These are phyloP conservation scores for Xylariaceae sp. DNA, from an alignment of 2,329 filamentous ascomycete genomes.

Conservation along the genomic window DNA sequence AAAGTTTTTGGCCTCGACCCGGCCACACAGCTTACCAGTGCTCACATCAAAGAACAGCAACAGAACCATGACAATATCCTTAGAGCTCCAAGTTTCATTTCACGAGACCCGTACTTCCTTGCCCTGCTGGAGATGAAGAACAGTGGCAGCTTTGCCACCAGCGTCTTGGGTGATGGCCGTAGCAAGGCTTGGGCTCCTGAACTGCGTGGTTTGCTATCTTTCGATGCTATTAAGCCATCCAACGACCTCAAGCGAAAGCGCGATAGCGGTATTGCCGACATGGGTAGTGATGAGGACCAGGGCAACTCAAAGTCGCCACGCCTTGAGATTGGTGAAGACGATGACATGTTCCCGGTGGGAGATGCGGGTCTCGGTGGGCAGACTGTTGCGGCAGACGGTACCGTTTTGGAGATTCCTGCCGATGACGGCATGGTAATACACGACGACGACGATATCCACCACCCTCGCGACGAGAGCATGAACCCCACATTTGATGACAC, in stretches of 20 bases:
- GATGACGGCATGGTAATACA: conserved; percentile 43
- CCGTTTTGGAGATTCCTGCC: conserved; percentile 61
- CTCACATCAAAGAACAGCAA: conserved; percentile 81
- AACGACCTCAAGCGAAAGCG: conserved; percentile 91
- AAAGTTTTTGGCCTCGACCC: conserved; percentile 80
- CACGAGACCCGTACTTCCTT: conserved; percentile 80
- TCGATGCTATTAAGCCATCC: conserved; percentile 72
- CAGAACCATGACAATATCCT: conserved; percentile 82
- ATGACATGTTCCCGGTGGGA: conserved; percentile 46
- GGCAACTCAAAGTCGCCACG: conserved; percentile 65
- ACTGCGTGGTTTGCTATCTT: conserved; percentile 83
- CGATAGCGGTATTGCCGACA: conserved; percentile 78
- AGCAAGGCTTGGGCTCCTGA: conserved; percentile 85
- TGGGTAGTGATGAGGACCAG: conserved; percentile 64
- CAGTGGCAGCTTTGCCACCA: conserved; percentile 83
- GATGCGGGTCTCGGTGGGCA: conserved; percentile 51
- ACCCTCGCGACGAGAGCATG: conserved; percentile 41
- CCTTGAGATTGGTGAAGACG: conserved; percentile 64
- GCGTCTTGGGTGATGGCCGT: conserved; percentile 76
- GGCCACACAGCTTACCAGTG: conserved; percentile 71
- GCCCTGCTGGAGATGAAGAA: conserved; percentile 90
- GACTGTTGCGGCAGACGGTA: conserved; percentile 55
- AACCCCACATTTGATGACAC: conserved; percentile 74
- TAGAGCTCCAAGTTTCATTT: conserved; percentile 76
- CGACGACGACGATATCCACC: conserved; percentile 45